phyloP scores from a whole-genome alignment of 176 grass and related monocot species.

The Poa pratensis region DNA sequence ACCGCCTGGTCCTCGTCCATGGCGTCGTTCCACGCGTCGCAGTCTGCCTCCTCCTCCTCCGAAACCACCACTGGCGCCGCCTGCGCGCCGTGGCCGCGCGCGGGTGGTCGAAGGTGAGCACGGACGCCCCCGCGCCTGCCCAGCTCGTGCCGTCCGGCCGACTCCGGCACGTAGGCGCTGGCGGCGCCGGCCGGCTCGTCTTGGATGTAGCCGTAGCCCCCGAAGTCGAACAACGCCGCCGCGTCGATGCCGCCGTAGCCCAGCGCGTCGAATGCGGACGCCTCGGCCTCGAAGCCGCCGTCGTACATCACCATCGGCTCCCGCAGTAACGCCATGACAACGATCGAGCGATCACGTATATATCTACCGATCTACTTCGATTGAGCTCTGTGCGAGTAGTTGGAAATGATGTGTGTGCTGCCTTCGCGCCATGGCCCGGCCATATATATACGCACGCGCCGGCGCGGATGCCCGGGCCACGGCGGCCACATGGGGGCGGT shows the following conservation, averaged over 20 bases:
- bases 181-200: not conserved
- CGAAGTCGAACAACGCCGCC: conserved; percentile 9
- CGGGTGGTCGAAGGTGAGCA: conserved; percentile 59
- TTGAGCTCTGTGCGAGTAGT: not conserved
- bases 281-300: conserved; percentile 17
- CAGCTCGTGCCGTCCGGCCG: conserved; percentile 7
- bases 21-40: conserved; percentile 65
- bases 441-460: conserved; percentile 34
- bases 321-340: conserved; percentile 48
- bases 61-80: not conserved
- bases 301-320: conserved; percentile 37
- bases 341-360: not conserved
- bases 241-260: conserved; percentile 42
- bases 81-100: not conserved
- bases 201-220: not conserved
- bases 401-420: not conserved
- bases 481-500: conserved; percentile 14
- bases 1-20: conserved; percentile 51
- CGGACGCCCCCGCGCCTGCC: conserved; percentile 41
- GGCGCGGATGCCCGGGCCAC: not conserved
- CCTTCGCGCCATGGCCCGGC: conserved; percentile 22
- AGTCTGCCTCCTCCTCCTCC: conserved; percentile 31
- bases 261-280: conserved; percentile 30
- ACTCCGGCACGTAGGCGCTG: not conserved
- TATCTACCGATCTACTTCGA: not conserved